These are phyloP conservation scores for Cladobotryum mycophilum DNA, from an alignment of 2,329 filamentous ascomycete genomes.

Conservation along the genomic window DNA sequence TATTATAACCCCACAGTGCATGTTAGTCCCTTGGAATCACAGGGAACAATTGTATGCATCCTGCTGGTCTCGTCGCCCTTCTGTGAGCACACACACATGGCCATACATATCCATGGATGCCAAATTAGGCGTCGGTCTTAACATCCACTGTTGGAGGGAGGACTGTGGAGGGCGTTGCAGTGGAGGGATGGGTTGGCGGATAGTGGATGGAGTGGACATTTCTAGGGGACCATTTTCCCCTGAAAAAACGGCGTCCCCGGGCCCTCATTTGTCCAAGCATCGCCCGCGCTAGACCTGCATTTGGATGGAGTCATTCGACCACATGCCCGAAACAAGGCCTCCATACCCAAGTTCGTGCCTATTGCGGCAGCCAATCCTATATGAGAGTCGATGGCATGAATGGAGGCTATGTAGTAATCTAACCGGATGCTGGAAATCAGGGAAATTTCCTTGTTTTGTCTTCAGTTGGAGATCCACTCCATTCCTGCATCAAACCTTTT, in stretches of 20 bases:
- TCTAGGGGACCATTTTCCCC: constrained; percentile 1
- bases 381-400: background rate
- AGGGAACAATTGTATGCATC: too few relatives aligned
- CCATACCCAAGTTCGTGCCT: background rate
- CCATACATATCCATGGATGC: too few relatives aligned
- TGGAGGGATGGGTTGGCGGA: too few relatives aligned
- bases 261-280: constrained; percentile 10
- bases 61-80: too few relatives aligned
- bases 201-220: background rate
- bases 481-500: background rate
- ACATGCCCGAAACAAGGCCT: constrained; percentile 2
- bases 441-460: too few relatives aligned
- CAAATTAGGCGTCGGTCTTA: background rate
- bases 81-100: too few relatives aligned
- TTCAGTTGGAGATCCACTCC: too few relatives aligned
- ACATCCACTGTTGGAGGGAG: background rate
- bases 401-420: too few relatives aligned
- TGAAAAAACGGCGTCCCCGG: constrained; percentile 10
- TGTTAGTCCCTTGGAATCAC: too few relatives aligned
- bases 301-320: background rate
- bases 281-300: constrained; percentile 7
- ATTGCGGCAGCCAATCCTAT: background rate
- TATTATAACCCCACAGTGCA: too few relatives aligned
- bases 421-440: too few relatives aligned
- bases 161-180: too few relatives aligned